Conservation (phyloP, 306 rosid species). For the Prunus persica region Prunus_persica_NCBIv2 NC_034015.1:13060501-13061000, state of each 20-base stretch:
- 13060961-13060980: not conserved
- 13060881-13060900: conserved; percentile 39
- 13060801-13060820: conserved; percentile 5
- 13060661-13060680: not conserved
- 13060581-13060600: not conserved
- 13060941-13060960: conserved; percentile 41
- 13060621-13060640: not conserved
- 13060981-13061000: not conserved
- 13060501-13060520: conserved; percentile 33
- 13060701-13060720: not conserved
- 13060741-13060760: not conserved
- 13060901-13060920: conserved; percentile 35
- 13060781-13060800: not conserved
- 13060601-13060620: not conserved
- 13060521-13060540: conserved; percentile 44
- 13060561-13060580: conserved; percentile 44
- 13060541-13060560: conserved; percentile 39
- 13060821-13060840: conserved; percentile 43
- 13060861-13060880: conserved; percentile 34
- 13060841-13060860: conserved; percentile 33
- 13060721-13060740: not conserved
- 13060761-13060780: not conserved
- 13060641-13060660: not conserved
- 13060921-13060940: conserved; percentile 32
- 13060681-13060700: not conserved